Evolutionary conservation across 306 rosid species (phyloP), one percentile per base, ranked within the genome.

Genomic region (Rosa persica): DNA sequence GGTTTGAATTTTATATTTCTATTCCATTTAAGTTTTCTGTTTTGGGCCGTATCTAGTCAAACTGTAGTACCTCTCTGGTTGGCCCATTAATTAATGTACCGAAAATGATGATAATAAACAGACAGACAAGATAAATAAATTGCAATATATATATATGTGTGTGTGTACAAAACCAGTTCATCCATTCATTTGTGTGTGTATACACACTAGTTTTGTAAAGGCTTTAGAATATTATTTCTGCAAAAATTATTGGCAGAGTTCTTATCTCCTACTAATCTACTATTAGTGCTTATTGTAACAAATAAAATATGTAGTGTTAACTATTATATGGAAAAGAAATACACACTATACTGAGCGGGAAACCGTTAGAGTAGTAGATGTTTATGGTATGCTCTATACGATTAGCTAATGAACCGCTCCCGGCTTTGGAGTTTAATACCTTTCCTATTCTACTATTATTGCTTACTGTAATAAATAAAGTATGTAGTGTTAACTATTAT

Each of bases 1-100:
- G 79, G 60, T 75, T 60, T 75, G 57, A 75, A 75, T 38, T n/a
- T 16, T 23, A 20, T 57, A 0, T 64, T 30, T 67, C 48, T 3
- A 25, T 75, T 60, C 67, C 57, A 73, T 52, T 19, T 12, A 17
- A 57, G 39, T 11, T 47, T 62, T n/a, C 72, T 64, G 47, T 62
- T 47, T 47, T 47, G 38, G 72, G 79, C 48, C 22, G 15, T 64
- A 44, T 76, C 48, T 51, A 20, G 72, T 76, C 79, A 62, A 75
- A 62, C 72, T 19, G 7, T 13, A 6, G n/a, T 13, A 76, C 72
- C 12, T n/a, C 47, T 74, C 46, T 4, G 12, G 78, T 42, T 75
- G 70, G 58, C 78, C 78, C 76, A 30, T 60, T 60, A 27, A 55
- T 75, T 43, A 12, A 42, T 42, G 10, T 60, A 27, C 51, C 40